Evolutionary conservation across 495 filamentous ascomycete species (phyloP), one percentile per base, ranked within the genome.

Genomic region (Aspergillus affinis): DNA sequence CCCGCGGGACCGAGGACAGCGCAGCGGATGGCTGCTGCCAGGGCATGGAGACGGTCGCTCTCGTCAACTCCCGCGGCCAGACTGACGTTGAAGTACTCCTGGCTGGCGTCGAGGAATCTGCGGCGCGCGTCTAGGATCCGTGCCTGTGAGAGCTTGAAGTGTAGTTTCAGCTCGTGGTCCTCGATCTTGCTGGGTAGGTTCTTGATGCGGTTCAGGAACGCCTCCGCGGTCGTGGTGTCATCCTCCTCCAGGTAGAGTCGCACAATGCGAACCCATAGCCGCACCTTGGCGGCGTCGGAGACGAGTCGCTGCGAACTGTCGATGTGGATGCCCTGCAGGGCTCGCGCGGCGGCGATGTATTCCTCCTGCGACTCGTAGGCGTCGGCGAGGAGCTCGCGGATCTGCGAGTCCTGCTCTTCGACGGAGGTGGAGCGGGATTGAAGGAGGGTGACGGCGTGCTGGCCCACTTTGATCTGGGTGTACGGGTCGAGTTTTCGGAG

Each of bases 1-100:
- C 94, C 94, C 5, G 94, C 94, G 0, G 93, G 93, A 0, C 92
- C 93, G 12, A 98, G 84, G 21, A 98, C 88, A n/a, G 93, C 94
- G 67, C 93, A 97, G 50, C 88, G 90, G 54, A 97, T 93, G n/a
- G 95, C 91, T 63, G 90, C 90, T 54, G 85, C 85, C 3, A 98
- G 82, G 18, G 92, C 90, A 49, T 90, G 89, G 56, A 96, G 74
- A 8, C 92, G 82, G 75, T 92, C 93, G 47, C 89, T 89, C 65
- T 97, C 93, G 47, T 90, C 90, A 6, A 98, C 84, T 29, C 85
- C 80, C 2, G 85, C 67, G 17, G 85, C 86, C 66, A 92, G 82
- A 72, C 87, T 91, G 65, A 98, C 86, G 51, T 83, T 87, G 72
- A 92, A 92, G 78, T 98, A 98, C 54, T 88, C 88, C 66, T 89